Evolutionary conservation across 768 basidiomycete species (phyloP).

Genomic region (Solioccasus polychromus): DNA sequence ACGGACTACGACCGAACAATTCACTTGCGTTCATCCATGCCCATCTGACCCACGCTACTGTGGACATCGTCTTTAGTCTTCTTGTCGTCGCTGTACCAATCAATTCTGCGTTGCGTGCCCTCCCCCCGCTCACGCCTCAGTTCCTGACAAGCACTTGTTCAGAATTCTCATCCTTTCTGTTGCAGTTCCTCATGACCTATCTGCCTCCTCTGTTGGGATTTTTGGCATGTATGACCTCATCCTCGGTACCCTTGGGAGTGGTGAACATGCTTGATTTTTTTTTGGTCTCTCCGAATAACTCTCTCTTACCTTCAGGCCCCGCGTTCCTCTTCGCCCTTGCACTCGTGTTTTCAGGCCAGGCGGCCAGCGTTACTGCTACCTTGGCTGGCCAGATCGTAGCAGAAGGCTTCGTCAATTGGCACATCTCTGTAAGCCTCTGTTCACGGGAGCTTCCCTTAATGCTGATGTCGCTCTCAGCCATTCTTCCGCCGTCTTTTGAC

Average conservation of each 20-base stretch:
- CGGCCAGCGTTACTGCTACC: slow-evolving; percentile 49
- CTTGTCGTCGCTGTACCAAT: slow-evolving; percentile 47
- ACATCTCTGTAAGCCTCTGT: slow-evolving; percentile 31
- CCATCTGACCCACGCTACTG: slow-evolving; percentile 42
- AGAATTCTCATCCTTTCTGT: slow-evolving; percentile 39
- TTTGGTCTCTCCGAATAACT: neutral
- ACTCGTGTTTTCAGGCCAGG: slow-evolving; percentile 45
- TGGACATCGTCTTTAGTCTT: slow-evolving; percentile 45
- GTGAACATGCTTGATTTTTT: slow-evolving; percentile 17
- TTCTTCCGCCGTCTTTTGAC: slow-evolving; percentile 43
- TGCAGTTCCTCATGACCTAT: slow-evolving; percentile 6
- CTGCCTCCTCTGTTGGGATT: slow-evolving; percentile 33
- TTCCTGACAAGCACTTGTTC: neutral
- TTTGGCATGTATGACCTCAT: slow-evolving; percentile 43
- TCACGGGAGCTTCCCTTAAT: neutral
- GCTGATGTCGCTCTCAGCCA: slow-evolving; percentile 15
- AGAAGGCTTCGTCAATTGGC: slow-evolving; percentile 50
- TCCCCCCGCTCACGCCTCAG: neutral
- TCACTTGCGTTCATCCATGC: slow-evolving; percentile 33
- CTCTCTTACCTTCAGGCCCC: slow-evolving; percentile 2
- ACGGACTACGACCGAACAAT: slow-evolving; percentile 31
- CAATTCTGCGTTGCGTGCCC: slow-evolving; percentile 35
- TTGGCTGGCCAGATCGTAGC: slow-evolving; percentile 47
- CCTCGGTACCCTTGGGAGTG: slow-evolving; percentile 36
- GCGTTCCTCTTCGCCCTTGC: slow-evolving; percentile 48